Conservation (phyloP, 805 yeast species). For the Ogataea thermomethanolica region DNA sequence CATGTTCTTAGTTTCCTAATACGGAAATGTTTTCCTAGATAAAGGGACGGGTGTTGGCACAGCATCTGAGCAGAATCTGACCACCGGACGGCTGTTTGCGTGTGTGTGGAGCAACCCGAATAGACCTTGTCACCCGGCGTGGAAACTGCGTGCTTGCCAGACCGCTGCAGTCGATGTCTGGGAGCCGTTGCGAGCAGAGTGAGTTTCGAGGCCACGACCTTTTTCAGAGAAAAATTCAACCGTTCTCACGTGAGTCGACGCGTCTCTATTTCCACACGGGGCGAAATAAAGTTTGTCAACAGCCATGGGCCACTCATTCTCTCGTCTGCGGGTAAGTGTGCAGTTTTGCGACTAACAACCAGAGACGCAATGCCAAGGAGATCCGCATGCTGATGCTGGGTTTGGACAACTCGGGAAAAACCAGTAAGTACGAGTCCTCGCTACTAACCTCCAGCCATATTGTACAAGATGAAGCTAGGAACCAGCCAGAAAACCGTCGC, state of each 20-base stretch:
- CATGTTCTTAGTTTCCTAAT: conserved; percentile 19
- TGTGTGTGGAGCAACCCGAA: no score
- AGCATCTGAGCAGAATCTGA: no score
- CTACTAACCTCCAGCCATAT: conserved; percentile 45
- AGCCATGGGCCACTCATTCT: conserved; percentile 23
- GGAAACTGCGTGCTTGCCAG: no score
- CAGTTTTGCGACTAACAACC: not conserved
- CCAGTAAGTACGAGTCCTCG: conserved; percentile 37
- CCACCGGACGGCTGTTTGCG: no score
- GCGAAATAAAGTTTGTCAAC: not conserved
- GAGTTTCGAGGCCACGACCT: no score
- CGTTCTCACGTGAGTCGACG: not conserved
- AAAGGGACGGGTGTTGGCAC: not conserved
- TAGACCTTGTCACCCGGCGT: no score
- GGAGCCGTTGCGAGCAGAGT: no score
- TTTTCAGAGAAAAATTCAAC: not conserved
- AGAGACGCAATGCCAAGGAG: conserved; percentile 24
- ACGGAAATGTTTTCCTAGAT: conserved; percentile 22
- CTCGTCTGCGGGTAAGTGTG: conserved; percentile 21
- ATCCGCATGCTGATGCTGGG: conserved; percentile 81
- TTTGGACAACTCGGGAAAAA: conserved; percentile 89
- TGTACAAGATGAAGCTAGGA: conserved; percentile 78
- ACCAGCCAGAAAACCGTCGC: conserved; percentile 79
- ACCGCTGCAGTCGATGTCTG: no score
- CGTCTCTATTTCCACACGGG: conserved; percentile 1